Base-by-base conservation (phyloP, 768 basidiomycete genomes). In the Fomitopsis serialis region DNA sequence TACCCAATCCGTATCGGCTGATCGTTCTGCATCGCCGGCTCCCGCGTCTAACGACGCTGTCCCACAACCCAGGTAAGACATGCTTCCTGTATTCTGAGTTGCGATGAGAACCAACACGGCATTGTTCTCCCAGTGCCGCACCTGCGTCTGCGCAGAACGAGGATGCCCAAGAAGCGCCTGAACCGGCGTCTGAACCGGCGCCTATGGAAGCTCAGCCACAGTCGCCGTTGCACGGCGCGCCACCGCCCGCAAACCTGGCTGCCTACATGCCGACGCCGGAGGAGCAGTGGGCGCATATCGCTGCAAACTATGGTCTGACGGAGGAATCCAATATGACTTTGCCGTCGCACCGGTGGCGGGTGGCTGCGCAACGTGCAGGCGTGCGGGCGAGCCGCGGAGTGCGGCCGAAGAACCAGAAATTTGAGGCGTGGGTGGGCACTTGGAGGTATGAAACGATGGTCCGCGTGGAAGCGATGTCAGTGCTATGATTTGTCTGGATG, bases 381-480 rank as follows among this genome's bases (percentile, higher is more conserved):
- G 13, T 4, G 37, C 6, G 15, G 37, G 37, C 37, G 6, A 17
- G 37, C 37, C 37, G 37, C 19, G 37, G 37, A 7, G 37, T 8
- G 15, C 37, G 37, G 19, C 37, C 37, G 37, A 40, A 40, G 37
- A 40, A 40, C 37, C 19, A 17, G 37, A 40, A 40, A 15, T 5
- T 6, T 15, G 37, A 40, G 15, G 15, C 37, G 13, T 40, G 37
- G 37, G 4, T 6, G 13, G 37, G 37, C 6, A 40, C 37, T 5
- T 40, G 37, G 37, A 40, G 15, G 19, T 17, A 17, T 15, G 37
- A 40, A 15, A 48, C 19, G 22, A 48, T 35, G 46, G 22, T 19
- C 46, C 59, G 59, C 5, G 56, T 60, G 0, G 49, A 57, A 22
- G 45, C 50, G 40, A 25, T 60, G 59, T 60, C 25, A 9, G 58